These are phyloP conservation scores for Amanita muscaria DNA, from an alignment of 768 basidiomycete genomes.

Conservation along the genomic window DNA sequence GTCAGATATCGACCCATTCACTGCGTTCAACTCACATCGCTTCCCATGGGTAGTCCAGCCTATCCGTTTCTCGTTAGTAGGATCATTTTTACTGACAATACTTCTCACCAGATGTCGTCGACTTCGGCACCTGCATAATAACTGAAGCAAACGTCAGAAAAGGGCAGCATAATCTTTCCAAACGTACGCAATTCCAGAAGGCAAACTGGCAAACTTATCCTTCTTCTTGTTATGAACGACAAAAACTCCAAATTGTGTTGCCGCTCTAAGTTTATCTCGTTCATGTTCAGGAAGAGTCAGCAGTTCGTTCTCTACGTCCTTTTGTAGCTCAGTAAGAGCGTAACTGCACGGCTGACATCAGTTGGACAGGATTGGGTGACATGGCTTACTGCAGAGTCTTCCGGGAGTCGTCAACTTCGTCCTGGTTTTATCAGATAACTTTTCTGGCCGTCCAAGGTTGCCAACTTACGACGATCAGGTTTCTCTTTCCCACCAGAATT, in stretches of 20 bases:
- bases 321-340: slow-evolving; percentile 80
- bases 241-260: slow-evolving; percentile 84
- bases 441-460: not conserved
- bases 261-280: slow-evolving; percentile 51
- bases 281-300: slow-evolving; percentile 59
- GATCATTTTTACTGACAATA: not conserved
- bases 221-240: slow-evolving; percentile 95
- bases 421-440: slow-evolving; percentile 31
- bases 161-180: slow-evolving; percentile 7
- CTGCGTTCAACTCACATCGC: slow-evolving; percentile 37
- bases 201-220: slow-evolving; percentile 70
- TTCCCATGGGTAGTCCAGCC: slow-evolving; percentile 85
- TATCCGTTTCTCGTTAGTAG: slow-evolving; percentile 16
- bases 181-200: slow-evolving; percentile 57
- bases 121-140: slow-evolving; percentile 83
- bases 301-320: slow-evolving; percentile 75
- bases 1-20: not conserved
- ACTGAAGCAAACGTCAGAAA: slow-evolving; percentile 18
- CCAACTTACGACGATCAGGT: slow-evolving; percentile 69
- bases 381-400: slow-evolving; percentile 73
- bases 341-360: slow-evolving; percentile 45
- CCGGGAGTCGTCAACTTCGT: slow-evolving; percentile 83
- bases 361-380: not conserved
- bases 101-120: slow-evolving; percentile 59
- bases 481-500: slow-evolving; percentile 68